Evolutionary conservation across 306 rosid species (phyloP).

Genomic region (Medicago truncatula): DNA sequence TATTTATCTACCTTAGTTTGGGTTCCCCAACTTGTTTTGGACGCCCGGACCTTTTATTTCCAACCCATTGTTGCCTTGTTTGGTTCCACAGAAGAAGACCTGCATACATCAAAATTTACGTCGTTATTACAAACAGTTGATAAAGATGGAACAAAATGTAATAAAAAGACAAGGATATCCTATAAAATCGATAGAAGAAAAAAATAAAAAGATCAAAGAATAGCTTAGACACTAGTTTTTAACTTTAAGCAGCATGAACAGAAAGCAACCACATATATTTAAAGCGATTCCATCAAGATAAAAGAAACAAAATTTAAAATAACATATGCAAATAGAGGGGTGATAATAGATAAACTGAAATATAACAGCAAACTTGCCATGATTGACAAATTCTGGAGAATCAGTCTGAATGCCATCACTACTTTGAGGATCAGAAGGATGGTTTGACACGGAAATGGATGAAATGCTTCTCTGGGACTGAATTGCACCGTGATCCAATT

Average conservation of each 20-base stretch:
- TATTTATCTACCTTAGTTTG: slow-evolving; percentile 63
- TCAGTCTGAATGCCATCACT: slow-evolving; percentile 54
- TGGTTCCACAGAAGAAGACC: slow-evolving; percentile 87
- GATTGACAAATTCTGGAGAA: slow-evolving; percentile 72
- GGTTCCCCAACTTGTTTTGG: slow-evolving; percentile 58
- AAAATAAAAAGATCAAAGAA: not conserved
- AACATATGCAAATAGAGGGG: not conserved
- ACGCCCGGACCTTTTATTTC: slow-evolving; percentile 50
- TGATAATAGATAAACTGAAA: slow-evolving; percentile 21
- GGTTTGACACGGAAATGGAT: slow-evolving; percentile 50
- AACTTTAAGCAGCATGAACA: not conserved
- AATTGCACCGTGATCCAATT: slow-evolving; percentile 60
- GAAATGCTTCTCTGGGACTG: slow-evolving; percentile 64
- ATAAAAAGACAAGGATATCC: not conserved
- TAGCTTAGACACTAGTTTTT: slow-evolving; percentile 23
- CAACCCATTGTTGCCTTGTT: slow-evolving; percentile 77
- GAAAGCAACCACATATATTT: not conserved
- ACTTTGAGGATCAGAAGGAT: slow-evolving; percentile 52
- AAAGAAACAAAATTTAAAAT: slow-evolving; percentile 18
- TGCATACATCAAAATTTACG: slow-evolving; percentile 45
- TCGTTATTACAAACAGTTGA: slow-evolving; percentile 15
- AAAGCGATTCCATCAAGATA: slow-evolving; percentile 7
- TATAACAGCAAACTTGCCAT: slow-evolving; percentile 60
- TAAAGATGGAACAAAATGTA: slow-evolving; percentile 14
- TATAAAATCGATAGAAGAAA: not conserved